phyloP scores from a whole-genome alignment of 495 filamentous ascomycete species.

The Astrocystis sublimbata region DNA sequence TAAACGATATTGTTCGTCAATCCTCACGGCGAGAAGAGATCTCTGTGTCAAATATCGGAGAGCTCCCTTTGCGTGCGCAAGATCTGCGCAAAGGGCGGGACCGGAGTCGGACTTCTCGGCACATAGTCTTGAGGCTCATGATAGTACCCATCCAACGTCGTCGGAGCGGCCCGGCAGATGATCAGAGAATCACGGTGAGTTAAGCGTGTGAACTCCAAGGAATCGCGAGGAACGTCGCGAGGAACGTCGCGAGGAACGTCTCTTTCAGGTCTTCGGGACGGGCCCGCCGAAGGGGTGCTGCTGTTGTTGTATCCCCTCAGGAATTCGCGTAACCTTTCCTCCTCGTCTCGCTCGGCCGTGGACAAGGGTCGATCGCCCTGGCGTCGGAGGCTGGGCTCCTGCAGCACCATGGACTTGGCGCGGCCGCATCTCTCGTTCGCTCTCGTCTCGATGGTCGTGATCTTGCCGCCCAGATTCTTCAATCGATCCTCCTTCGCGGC shows the following conservation, averaged over 20 bases:
- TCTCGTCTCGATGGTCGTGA: background rate
- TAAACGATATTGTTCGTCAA: background rate
- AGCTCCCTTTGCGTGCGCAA: background rate
- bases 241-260: background rate
- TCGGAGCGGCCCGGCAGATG: constrained; percentile 5
- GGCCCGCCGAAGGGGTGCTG: background rate
- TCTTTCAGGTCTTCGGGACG: too few species aligned
- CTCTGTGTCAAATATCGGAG: background rate
- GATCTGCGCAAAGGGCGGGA: background rate
- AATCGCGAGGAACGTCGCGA: background rate
- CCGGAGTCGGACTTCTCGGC: constrained; percentile 1
- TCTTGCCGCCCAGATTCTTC: background rate
- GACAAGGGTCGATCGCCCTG: background rate
- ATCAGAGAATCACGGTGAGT: background rate
- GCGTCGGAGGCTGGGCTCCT: background rate
- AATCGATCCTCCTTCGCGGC: background rate
- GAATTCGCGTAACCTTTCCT: background rate
- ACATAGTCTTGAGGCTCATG: too few species aligned
- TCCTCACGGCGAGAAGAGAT: background rate
- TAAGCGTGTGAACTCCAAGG: background rate
- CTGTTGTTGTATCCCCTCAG: too few species aligned
- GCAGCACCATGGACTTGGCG: constrained; percentile 11
- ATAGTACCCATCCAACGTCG: too few species aligned
- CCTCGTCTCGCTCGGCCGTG: background rate
- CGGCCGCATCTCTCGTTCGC: background rate